A percentile compares a stretch with the other conserved stretches of the same genome.
phyloP scores from a whole-genome alignment of 345 rosid species.

The Brassica incana region DNA sequence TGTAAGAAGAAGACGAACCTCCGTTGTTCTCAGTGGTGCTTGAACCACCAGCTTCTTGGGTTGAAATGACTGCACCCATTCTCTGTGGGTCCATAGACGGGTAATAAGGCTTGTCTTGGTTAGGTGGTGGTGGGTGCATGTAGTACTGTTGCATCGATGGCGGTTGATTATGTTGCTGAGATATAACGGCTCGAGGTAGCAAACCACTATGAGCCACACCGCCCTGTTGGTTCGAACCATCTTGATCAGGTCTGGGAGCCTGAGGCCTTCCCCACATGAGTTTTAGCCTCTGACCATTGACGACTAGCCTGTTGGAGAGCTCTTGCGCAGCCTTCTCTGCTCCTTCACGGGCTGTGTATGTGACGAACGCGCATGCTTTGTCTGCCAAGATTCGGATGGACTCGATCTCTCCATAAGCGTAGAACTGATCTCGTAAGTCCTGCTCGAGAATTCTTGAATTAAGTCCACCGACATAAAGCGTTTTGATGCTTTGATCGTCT shows the following conservation, averaged over 20 bases:
- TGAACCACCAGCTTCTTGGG: slow-evolving; percentile 69
- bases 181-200: slow-evolving; percentile 81
- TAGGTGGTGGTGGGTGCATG: slow-evolving; percentile 61
- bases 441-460: slow-evolving; percentile 82
- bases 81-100: slow-evolving; percentile 99
- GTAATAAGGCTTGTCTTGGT: slow-evolving; percentile 68
- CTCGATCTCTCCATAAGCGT: slow-evolving; percentile 91
- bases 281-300: slow-evolving; percentile 89
- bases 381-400: slow-evolving; percentile 82
- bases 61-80: slow-evolving; percentile 83
- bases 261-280: slow-evolving; percentile 97
- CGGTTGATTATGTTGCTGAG: slow-evolving; percentile 83
- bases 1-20: slow-evolving; percentile 49
- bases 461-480: slow-evolving; percentile 90
- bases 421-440: slow-evolving; percentile 85
- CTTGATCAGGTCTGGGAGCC: slow-evolving; percentile 69
- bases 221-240: slow-evolving; percentile 71
- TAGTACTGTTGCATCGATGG: slow-evolving; percentile 71
- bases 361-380: slow-evolving; percentile 88
- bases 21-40: slow-evolving; percentile 52
- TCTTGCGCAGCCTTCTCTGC: slow-evolving; percentile 96
- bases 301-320: slow-evolving; percentile 80
- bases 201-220: slow-evolving; percentile 70
- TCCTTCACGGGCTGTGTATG: slow-evolving; percentile 94
- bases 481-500: slow-evolving; percentile 84